Conservation (phyloP, 305 asterid species). For the Nicotiana rustica region DNA sequence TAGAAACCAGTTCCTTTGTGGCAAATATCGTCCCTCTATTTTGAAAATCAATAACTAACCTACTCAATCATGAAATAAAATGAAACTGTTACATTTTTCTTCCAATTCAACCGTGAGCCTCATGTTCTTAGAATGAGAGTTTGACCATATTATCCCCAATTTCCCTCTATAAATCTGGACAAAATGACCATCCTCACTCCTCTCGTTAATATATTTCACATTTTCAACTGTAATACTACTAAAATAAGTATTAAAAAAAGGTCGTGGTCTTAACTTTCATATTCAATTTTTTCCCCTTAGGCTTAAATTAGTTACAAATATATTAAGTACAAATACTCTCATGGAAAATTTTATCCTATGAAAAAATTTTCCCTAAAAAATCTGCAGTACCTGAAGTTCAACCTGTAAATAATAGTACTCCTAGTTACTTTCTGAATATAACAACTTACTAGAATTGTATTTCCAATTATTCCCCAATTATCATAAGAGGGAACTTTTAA, state of each 20-base stretch:
- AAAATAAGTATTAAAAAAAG: not conserved
- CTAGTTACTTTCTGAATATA: constrained; percentile 14
- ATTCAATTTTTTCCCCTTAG: not conserved
- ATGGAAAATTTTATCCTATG: not conserved
- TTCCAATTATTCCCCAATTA: not conserved
- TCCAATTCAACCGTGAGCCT: constrained; percentile 15
- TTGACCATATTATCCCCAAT: not conserved
- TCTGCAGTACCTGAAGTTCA: not conserved
- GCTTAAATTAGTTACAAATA: not conserved
- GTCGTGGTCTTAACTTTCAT: not conserved
- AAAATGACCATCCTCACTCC: not conserved
- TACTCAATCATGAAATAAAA: constrained; percentile 18
- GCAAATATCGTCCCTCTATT: constrained; percentile 1
- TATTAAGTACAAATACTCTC: not conserved
- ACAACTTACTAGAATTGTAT: not conserved
- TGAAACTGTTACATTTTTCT: not conserved
- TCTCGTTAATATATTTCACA: not conserved
- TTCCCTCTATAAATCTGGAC: not conserved
- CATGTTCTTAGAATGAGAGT: not conserved
- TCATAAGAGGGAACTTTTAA: not conserved
- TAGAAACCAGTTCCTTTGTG: not conserved
- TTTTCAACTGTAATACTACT: not conserved
- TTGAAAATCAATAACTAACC: not conserved
- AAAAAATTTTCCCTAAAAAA: not conserved
- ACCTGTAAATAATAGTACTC: constrained; percentile 19